Evolutionary conservation across 2,329 filamentous ascomycete species (phyloP).

Genomic region (Cercospora canescens): DNA sequence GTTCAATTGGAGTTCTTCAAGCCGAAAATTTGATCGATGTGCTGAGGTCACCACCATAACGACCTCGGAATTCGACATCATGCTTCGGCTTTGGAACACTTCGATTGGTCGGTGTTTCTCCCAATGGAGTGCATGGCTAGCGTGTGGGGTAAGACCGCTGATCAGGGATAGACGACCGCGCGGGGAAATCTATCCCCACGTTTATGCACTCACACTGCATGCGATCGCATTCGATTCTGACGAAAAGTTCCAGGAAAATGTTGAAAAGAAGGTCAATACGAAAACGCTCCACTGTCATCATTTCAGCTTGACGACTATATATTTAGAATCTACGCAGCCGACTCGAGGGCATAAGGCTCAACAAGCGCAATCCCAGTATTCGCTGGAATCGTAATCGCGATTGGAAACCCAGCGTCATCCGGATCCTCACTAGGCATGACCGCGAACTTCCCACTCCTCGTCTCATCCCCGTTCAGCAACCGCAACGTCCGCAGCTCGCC

Average conservation of each 20-base stretch:
- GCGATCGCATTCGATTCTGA: too few species aligned
- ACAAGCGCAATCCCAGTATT: slow-evolving; percentile 49
- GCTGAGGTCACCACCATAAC: neutral
- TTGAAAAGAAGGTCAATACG: too few species aligned
- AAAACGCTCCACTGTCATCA: too few species aligned
- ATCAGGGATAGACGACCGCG: neutral
- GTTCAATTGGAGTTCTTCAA: neutral
- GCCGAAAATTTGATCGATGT: neutral
- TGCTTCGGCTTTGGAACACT: neutral
- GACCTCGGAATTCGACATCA: neutral
- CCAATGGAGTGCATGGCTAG: neutral
- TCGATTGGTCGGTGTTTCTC: neutral
- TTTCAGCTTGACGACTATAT: too few species aligned
- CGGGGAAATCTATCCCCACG: too few species aligned
- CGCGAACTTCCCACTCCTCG: slow-evolving; percentile 47
- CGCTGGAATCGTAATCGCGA: slow-evolving; percentile 56
- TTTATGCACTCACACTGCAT: too few species aligned
- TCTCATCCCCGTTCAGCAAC: slow-evolving; percentile 49
- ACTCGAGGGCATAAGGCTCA: neutral
- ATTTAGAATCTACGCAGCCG: neutral
- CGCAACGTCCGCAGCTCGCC: slow-evolving; percentile 41
- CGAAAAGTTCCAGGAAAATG: too few species aligned
- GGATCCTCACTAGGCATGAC: slow-evolving; percentile 60
- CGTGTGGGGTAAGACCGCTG: neutral
- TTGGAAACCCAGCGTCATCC: slow-evolving; percentile 59